These are phyloP conservation scores for Cynanchum wilfordii DNA, from an alignment of 257 asterid species.

Conservation along the genomic window DNA sequence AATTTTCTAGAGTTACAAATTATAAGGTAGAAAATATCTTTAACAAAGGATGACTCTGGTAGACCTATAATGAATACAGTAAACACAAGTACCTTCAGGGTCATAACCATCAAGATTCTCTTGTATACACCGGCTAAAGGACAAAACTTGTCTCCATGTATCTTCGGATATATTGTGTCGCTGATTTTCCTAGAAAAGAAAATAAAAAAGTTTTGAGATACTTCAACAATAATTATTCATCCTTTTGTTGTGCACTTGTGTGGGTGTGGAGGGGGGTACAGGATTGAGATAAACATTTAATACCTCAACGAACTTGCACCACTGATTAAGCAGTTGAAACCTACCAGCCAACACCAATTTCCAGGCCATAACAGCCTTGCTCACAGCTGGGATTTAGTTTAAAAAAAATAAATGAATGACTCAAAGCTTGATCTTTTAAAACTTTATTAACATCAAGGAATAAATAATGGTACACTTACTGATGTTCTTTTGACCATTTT, in stretches of 20 bases:
- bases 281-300: constrained; percentile 1
- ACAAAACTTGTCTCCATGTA: constrained; percentile 91
- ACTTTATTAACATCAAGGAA: background rate
- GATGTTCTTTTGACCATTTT: constrained; percentile 85
- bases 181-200: constrained; percentile 54
- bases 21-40: background rate
- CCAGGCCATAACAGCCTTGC: constrained; percentile 90
- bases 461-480: constrained; percentile 48
- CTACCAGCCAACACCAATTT: constrained; percentile 84
- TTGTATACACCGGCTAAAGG: constrained; percentile 88
- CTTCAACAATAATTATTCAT: background rate
- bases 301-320: constrained; percentile 95
- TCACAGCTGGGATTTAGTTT: constrained; percentile 61
- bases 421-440: background rate
- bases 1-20: background rate
- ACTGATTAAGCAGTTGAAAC: constrained; percentile 76
- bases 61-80: constrained; percentile 2
- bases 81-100: constrained; percentile 68
- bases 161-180: constrained; percentile 93
- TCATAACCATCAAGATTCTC: constrained; percentile 95
- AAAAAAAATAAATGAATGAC: background rate
- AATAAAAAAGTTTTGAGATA: background rate
- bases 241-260: background rate
- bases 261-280: background rate
- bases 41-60: background rate